A percentile compares a stretch with the other conserved stretches of the same genome.
phyloP scores from a whole-genome alignment of 495 filamentous ascomycete species.

The Halenospora varia region DNA sequence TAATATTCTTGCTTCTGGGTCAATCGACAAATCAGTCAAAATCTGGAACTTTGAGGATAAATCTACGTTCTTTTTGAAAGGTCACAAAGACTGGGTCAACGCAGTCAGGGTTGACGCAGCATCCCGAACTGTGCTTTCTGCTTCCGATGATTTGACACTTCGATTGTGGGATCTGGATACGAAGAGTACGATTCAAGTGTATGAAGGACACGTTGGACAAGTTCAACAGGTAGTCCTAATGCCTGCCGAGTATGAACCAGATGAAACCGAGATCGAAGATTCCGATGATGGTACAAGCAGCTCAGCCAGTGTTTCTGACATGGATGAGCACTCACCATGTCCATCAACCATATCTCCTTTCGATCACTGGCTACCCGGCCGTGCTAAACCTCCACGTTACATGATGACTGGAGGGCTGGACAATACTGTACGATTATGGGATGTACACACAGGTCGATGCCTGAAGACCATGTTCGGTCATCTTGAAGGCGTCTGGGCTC shows the following conservation, averaged over 20 bases:
- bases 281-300: slow-evolving; percentile 45
- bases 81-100: slow-evolving; percentile 94
- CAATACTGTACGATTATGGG: slow-evolving; percentile 89
- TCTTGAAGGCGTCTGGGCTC: slow-evolving; percentile 91
- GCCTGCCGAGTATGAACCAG: slow-evolving; percentile 83
- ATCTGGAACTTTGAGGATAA: slow-evolving; percentile 91
- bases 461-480: slow-evolving; percentile 94
- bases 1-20: slow-evolving; percentile 79
- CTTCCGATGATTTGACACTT: slow-evolving; percentile 88
- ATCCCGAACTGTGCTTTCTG: slow-evolving; percentile 84
- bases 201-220: slow-evolving; percentile 91
- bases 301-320: slow-evolving; percentile 15
- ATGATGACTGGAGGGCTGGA: slow-evolving; percentile 92
- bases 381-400: slow-evolving; percentile 74
- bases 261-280: slow-evolving; percentile 57
- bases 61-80: slow-evolving; percentile 69
- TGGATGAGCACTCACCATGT: not conserved
- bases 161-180: slow-evolving; percentile 93
- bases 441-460: slow-evolving; percentile 74
- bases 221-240: slow-evolving; percentile 86
- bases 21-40: slow-evolving; percentile 83
- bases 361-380: slow-evolving; percentile 53
- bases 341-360: not conserved
- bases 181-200: slow-evolving; percentile 68
- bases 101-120: slow-evolving; percentile 75